These are phyloP conservation scores for Lonicera japonica DNA, from an alignment of 129 eudicot genomes.

Conservation along the genomic window DNA sequence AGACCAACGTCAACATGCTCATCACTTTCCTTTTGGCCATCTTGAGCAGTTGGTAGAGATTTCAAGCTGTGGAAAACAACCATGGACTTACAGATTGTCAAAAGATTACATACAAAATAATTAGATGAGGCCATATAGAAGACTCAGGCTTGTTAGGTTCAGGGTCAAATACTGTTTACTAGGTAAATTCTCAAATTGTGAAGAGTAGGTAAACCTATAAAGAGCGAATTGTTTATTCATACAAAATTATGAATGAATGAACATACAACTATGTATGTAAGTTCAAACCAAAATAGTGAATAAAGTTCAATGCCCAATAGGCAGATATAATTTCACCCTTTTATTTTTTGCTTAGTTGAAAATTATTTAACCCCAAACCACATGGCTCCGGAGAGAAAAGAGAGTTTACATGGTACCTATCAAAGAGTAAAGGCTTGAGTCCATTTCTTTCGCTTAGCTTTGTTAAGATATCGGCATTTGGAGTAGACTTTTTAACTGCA, in stretches of 20 bases:
- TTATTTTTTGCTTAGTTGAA: too few relatives aligned
- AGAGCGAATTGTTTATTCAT: too few relatives aligned
- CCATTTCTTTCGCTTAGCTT: conserved; percentile 38
- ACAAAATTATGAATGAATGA: too few relatives aligned
- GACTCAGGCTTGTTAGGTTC: background rate
- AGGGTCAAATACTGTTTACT: too few relatives aligned
- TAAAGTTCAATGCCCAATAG: too few relatives aligned
- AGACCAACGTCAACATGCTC: conserved; percentile 59
- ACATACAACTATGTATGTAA: too few relatives aligned
- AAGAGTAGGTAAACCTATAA: too few relatives aligned
- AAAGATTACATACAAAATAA: background rate
- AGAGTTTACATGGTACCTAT: conserved; percentile 46
- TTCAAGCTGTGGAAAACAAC: conserved; percentile 50
- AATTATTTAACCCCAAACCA: too few relatives aligned
- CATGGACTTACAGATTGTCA: conserved; percentile 3
- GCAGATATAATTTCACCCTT: too few relatives aligned
- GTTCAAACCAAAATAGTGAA: too few relatives aligned
- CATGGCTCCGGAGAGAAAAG: background rate
- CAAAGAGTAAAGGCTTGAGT: conserved; percentile 67
- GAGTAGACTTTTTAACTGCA: conserved; percentile 78
- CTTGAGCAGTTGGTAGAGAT: conserved; percentile 67
- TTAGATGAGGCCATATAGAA: background rate
- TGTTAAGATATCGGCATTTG: conserved; percentile 61
- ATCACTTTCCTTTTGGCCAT: conserved; percentile 26
- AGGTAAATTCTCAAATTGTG: too few relatives aligned